Evolutionary conservation across 23 red algal genomes (phyloP).

Genomic region (Agarophyton chilense): DNA sequence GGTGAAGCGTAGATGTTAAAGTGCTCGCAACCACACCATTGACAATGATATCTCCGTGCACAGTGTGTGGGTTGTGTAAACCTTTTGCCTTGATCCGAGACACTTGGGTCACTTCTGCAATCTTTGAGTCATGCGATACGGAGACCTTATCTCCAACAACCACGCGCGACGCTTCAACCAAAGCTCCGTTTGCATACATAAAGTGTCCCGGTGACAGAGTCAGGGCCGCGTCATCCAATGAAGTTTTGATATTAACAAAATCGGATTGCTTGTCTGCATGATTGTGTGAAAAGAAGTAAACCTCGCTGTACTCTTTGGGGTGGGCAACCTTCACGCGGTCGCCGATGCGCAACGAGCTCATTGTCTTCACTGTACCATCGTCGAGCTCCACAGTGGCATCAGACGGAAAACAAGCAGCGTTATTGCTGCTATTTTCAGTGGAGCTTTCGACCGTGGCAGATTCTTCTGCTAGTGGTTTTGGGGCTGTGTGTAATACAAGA

Average conservation of each 20-base stretch:
- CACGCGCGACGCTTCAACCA: constrained; percentile 8
- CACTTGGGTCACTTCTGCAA: not conserved
- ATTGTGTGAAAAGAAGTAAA: constrained; percentile 73
- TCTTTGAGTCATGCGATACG: constrained; percentile 15
- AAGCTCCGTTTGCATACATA: constrained; percentile 44
- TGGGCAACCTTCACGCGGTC: constrained; percentile 69
- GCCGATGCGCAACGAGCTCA: constrained; percentile 58
- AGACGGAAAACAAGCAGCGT: constrained; percentile 62
- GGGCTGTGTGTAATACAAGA: not conserved
- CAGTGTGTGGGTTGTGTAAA: constrained; percentile 81
- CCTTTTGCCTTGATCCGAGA: constrained; percentile 10
- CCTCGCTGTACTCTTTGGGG: constrained; percentile 33
- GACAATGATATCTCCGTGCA: constrained; percentile 81
- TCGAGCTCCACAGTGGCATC: constrained; percentile 63
- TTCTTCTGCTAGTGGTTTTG: not conserved
- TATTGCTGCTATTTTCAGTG: not conserved
- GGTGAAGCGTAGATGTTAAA: constrained; percentile 56
- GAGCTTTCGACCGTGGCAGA: not conserved
- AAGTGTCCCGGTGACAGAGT: constrained; percentile 68
- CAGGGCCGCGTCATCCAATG: constrained; percentile 6
- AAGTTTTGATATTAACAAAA: constrained; percentile 32
- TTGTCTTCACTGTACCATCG: constrained; percentile 32
- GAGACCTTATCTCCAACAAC: constrained; percentile 44
- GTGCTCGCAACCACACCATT: constrained; percentile 55
- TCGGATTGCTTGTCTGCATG: constrained; percentile 4